phyloP scores from a whole-genome alignment of 805 yeast genomes.

The Nakazawaea ernobii region DNA sequence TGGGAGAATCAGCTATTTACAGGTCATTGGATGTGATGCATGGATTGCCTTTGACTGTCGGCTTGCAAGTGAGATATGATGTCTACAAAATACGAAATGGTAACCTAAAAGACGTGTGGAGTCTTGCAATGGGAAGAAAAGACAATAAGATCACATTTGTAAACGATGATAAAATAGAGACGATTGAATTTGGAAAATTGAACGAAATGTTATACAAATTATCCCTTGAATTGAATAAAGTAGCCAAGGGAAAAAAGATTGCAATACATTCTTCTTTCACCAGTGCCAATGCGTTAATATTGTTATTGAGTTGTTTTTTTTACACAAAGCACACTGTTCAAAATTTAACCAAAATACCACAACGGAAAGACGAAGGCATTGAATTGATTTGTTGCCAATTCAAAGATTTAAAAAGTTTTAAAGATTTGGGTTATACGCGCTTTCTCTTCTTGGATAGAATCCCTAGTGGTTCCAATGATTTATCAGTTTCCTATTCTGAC shows the following conservation, averaged over 20 bases:
- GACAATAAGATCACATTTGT: conserved; percentile 24
- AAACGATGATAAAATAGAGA: conserved; percentile 23
- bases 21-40: conserved; percentile 71
- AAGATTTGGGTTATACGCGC: conserved; percentile 18
- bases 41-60: conserved; percentile 63
- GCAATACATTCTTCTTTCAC: conserved; percentile 19
- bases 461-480: conserved; percentile 17
- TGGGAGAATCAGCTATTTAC: conserved; percentile 69
- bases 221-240: conserved; percentile 18
- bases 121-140: conserved; percentile 30
- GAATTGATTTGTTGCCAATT: conserved; percentile 25
- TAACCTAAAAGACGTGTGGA: conserved; percentile 70
- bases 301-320: conserved; percentile 24
- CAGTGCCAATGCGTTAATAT: conserved; percentile 16
- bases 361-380: conserved; percentile 12
- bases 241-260: conserved; percentile 19
- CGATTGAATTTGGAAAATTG: conserved; percentile 22
- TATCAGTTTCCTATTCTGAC: conserved; percentile 16
- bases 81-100: conserved; percentile 71
- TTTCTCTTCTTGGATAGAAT: conserved; percentile 21
- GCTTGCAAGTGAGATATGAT: conserved; percentile 52
- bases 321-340: conserved; percentile 4
- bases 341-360: conserved; percentile 9
- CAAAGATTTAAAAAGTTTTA: conserved; percentile 9
- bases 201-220: conserved; percentile 28